phyloP scores from a whole-genome alignment of 805 yeast species.

The Metschnikowia rubicola region DNA sequence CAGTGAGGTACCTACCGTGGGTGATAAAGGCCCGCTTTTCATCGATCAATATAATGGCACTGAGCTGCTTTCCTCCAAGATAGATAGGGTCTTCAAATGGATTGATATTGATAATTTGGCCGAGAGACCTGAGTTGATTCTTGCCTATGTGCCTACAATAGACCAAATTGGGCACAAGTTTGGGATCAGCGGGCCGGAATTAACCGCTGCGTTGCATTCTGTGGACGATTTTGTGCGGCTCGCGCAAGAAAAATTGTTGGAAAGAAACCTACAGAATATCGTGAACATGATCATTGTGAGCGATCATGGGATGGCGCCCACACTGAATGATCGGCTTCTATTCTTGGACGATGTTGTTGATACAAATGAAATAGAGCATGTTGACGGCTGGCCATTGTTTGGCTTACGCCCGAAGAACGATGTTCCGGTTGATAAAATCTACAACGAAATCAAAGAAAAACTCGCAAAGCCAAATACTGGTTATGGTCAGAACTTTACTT shows the following conservation, averaged over 20 bases:
- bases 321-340: constrained; percentile 64
- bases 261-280: constrained; percentile 57
- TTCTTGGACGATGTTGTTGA: constrained; percentile 71
- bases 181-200: constrained; percentile 63
- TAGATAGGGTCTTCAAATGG: constrained; percentile 60
- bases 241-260: constrained; percentile 44
- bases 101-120: constrained; percentile 51
- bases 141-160: constrained; percentile 77
- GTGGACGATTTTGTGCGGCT: constrained; percentile 65
- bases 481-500: constrained; percentile 35
- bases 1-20: constrained; percentile 63
- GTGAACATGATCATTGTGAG: constrained; percentile 78
- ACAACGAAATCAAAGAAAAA: constrained; percentile 36
- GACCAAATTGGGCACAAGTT: constrained; percentile 73
- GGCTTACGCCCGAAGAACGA: constrained; percentile 61
- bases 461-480: constrained; percentile 21
- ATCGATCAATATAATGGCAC: constrained; percentile 64
- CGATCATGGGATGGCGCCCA: constrained; percentile 94
- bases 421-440: constrained; percentile 42
- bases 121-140: constrained; percentile 68
- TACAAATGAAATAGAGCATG: constrained; percentile 50
- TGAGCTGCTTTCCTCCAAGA: constrained; percentile 57
- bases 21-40: constrained; percentile 42
- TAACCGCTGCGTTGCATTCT: constrained; percentile 50
- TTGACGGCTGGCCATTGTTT: constrained; percentile 83